These are phyloP conservation scores for Trichocomaceae sp. DNA, from an alignment of 2,329 filamentous ascomycete species.

Conservation along the genomic window DNA sequence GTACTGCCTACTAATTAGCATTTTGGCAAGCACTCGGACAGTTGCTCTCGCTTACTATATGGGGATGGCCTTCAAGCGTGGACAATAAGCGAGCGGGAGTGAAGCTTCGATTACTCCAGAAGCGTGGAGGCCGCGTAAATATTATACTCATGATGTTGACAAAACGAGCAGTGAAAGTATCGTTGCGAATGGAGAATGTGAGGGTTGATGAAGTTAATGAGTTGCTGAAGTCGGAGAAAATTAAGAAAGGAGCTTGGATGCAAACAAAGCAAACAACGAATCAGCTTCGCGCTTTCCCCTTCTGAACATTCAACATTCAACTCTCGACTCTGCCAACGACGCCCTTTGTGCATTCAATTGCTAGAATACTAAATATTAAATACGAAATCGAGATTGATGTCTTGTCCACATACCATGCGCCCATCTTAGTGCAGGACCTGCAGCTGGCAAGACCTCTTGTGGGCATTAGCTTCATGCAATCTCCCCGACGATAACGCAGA, in stretches of 20 bases:
- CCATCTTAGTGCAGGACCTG: no score
- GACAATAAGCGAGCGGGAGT: constrained; percentile 27
- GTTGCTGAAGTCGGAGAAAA: neutral
- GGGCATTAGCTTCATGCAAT: constrained; percentile 1
- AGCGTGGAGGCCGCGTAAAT: constrained; percentile 15
- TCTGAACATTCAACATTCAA: no score
- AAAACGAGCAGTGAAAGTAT: neutral
- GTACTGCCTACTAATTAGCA: constrained; percentile 36
- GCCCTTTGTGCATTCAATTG: no score
- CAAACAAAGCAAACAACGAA: neutral
- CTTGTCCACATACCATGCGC: no score
- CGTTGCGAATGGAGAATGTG: neutral
- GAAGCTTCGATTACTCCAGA: constrained; percentile 17
- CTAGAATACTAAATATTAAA: no score
- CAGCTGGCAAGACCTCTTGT: neutral
- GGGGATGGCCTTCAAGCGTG: constrained; percentile 32
- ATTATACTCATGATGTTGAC: constrained; percentile 22
- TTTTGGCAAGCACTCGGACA: neutral
- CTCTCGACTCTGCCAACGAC: no score
- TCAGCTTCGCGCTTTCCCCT: no score
- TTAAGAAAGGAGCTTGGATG: neutral
- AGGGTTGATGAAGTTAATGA: no score
- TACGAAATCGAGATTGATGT: no score
- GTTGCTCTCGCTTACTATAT: constrained; percentile 30
- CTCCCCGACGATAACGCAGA: neutral